Evolutionary conservation across 192 early-diverging fungal species (phyloP), one percentile per base, ranked within the genome.

Genomic region (Anaeromyces robustus): DNA sequence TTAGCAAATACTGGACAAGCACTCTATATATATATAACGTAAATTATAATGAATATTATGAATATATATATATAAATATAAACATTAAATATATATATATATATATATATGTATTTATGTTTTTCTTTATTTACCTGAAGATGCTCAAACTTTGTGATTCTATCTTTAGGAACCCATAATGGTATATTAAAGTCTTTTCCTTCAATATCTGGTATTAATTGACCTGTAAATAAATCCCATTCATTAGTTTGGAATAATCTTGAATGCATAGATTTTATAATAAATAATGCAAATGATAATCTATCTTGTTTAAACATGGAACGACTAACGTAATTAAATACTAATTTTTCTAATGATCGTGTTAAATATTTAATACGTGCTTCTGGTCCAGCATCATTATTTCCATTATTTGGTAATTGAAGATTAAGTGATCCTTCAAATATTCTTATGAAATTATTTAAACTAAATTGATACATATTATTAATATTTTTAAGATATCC

Each of bases 401-500:
- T 68, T 85, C 14, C 84, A 83, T 41, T 89, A 86, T 18, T 86
- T 82, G 19, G 79, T 29, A 28, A 81, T 82, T 9, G 87, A 86
- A 29, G 81, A 12, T 52, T 30, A 32, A 90, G 82, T 22, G 86
- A 83, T 22, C 86, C 34, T 68, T 82, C 83, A 84, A 91, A 91
- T 17, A 91, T 78, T 29, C 82, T 83, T 30, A 91, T 78, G 83
- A 85, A 90, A 16, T 85, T 82, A 13, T 80, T 28, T 18, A 89
- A 79, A 3, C 88, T 89, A 84, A 91, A 91, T 78, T 86, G 85
- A 81, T 91, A 91, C 87, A 90, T 90, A 39, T 84, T 80, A 81
- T 91, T 90, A 26, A 90, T 30, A 39, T 88, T 88, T 22, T 79
- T 30, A 30, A 91, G 80, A 43, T 90, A 87, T 19, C 79, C 83